phyloP scores from a whole-genome alignment of 2,329 filamentous ascomycete species.

The Paecilomyces variotii region DNA sequence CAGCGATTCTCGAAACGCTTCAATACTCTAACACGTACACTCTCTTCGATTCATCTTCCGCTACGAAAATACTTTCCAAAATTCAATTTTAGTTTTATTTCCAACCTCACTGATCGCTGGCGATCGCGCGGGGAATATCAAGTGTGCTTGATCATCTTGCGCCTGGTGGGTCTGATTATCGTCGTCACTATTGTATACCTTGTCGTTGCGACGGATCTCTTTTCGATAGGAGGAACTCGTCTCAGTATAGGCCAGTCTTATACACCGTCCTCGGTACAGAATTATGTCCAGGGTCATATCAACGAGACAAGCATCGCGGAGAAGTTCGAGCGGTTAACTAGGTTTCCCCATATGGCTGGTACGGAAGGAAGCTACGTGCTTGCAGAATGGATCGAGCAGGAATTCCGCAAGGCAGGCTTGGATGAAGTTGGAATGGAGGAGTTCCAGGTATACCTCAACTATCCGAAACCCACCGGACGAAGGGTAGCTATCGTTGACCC shows the following conservation, averaged over 20 bases:
- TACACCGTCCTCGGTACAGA: constrained; percentile 72
- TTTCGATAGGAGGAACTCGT: constrained; percentile 55
- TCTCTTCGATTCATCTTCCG: constrained; percentile 50
- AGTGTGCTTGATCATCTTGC: constrained; percentile 60
- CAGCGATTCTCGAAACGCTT: constrained; percentile 50
- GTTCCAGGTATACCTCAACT: constrained; percentile 88
- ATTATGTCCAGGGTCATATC: constrained; percentile 65
- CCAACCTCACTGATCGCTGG: constrained; percentile 22
- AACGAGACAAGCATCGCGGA: constrained; percentile 63
- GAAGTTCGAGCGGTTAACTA: constrained; percentile 68
- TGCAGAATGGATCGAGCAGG: constrained; percentile 72
- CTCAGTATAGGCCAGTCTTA: constrained; percentile 63
- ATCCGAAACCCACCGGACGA: constrained; percentile 68
- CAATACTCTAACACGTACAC: constrained; percentile 46
- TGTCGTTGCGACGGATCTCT: constrained; percentile 77
- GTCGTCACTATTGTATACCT: constrained; percentile 74
- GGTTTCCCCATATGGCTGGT: constrained; percentile 85
- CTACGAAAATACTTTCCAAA: constrained; percentile 39
- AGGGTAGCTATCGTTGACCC: constrained; percentile 71
- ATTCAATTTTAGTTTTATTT: constrained; percentile 32
- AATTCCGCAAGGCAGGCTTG: constrained; percentile 64
- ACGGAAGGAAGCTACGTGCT: constrained; percentile 85
- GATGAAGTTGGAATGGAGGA: constrained; percentile 70
- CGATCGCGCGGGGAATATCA: constrained; percentile 39
- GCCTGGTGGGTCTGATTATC: constrained; percentile 65